Evolutionary conservation across 768 basidiomycete species (phyloP).

Genomic region (Cytidiella melzeri): DNA sequence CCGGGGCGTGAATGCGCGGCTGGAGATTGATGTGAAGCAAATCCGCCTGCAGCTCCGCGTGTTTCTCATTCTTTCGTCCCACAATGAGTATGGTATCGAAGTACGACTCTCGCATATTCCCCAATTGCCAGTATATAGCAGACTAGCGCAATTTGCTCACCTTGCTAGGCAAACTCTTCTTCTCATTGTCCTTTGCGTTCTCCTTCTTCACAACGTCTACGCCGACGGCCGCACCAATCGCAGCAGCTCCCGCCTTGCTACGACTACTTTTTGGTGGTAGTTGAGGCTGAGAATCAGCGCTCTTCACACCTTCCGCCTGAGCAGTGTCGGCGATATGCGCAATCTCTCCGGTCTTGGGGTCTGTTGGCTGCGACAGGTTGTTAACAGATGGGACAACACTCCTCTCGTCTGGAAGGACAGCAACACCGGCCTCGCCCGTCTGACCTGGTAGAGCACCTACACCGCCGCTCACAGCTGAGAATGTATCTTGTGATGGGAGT

Average conservation of each 20-base stretch:
- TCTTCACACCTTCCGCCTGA: neutral
- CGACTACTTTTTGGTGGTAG: neutral
- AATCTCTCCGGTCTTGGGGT: slow-evolving; percentile 7
- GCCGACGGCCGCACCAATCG: slow-evolving; percentile 1
- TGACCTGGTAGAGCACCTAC: slow-evolving; percentile 20
- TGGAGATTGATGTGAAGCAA: slow-evolving; percentile 12
- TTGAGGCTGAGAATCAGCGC: neutral
- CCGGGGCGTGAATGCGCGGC: slow-evolving; percentile 20
- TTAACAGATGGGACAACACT: neutral
- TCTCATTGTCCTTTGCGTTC: neutral
- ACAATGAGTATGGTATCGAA: neutral
- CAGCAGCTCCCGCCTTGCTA: neutral
- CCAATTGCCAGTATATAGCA: too few relatives aligned
- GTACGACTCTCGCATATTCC: too few relatives aligned
- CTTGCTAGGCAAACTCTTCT: neutral
- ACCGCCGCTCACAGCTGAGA: slow-evolving; percentile 5
- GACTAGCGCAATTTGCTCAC: too few relatives aligned
- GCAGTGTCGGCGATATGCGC: slow-evolving; percentile 5
- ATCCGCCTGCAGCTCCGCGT: slow-evolving; percentile 15
- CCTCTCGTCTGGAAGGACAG: slow-evolving; percentile 18
- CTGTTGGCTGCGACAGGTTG: neutral
- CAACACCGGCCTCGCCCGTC: slow-evolving; percentile 16
- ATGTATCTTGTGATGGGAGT: neutral
- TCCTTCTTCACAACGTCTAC: slow-evolving; percentile 3
- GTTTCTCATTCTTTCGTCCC: neutral